These are phyloP conservation scores for Warburgia ugandensis DNA, from an alignment of 164 flowering plant genomes.

Conservation along the genomic window DNA sequence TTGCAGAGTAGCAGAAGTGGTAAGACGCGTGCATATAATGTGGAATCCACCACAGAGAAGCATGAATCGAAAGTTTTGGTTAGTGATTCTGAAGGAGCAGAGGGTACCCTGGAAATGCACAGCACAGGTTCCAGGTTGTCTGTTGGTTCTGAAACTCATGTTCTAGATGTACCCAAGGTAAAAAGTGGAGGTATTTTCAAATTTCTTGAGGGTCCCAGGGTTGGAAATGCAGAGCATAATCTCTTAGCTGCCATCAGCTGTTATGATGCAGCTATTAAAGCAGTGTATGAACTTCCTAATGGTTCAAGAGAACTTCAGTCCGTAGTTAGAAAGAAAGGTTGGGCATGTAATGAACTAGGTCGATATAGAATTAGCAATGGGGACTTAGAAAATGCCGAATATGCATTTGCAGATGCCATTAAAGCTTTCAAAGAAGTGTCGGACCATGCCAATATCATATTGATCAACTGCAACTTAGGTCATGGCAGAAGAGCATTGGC, in stretches of 20 bases:
- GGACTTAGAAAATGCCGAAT: slow-evolving; percentile 66
- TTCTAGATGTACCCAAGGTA: slow-evolving; percentile 19
- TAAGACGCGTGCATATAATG: slow-evolving; percentile 8
- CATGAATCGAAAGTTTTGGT: slow-evolving; percentile 6
- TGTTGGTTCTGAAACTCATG: slow-evolving; percentile 15
- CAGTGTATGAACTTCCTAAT: slow-evolving; percentile 40
- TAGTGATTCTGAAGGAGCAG: slow-evolving; percentile 10
- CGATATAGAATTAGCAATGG: slow-evolving; percentile 52
- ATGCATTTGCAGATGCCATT: slow-evolving; percentile 84
- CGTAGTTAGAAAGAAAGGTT: slow-evolving; percentile 74
- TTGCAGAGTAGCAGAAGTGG: slow-evolving; percentile 8
- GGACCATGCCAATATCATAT: slow-evolving; percentile 69
- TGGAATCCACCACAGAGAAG: slow-evolving; percentile 9
- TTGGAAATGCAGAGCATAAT: slow-evolving; percentile 43
- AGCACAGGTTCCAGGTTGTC: slow-evolving; percentile 9
- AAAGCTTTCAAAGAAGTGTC: slow-evolving; percentile 63
- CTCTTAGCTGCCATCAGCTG: slow-evolving; percentile 61
- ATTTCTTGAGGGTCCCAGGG: slow-evolving; percentile 40
- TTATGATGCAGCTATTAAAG: slow-evolving; percentile 64
- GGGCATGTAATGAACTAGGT: slow-evolving; percentile 96
- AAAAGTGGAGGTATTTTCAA: slow-evolving; percentile 86
- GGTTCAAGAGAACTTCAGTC: slow-evolving; percentile 51
- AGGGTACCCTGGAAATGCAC: slow-evolving; percentile 13
- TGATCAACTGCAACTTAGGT: slow-evolving; percentile 82
- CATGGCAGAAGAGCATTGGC: slow-evolving; percentile 93